Conservation (phyloP, 257 asterid genomes). For the Scutellaria minor region DNA sequence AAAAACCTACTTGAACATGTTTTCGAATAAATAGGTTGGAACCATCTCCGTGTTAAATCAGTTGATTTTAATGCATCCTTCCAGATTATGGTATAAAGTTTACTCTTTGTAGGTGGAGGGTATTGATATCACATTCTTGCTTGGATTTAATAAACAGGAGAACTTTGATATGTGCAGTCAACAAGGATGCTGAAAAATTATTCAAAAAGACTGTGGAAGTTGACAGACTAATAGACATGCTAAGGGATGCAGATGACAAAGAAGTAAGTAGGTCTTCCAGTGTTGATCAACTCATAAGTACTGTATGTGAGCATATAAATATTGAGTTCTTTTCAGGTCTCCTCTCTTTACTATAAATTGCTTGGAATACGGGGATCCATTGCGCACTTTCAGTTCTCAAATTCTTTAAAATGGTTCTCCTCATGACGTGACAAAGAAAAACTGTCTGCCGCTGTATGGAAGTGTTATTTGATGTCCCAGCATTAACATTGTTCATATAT, state of each 20-base stretch:
- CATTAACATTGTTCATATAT: background rate
- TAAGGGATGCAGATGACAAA: conserved; percentile 77
- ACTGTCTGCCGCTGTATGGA: conserved; percentile 5
- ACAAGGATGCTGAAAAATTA: conserved; percentile 77
- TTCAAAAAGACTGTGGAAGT: conserved; percentile 86
- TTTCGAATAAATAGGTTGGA: conserved; percentile 8
- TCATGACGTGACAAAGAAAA: background rate
- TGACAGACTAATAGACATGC: conserved; percentile 82
- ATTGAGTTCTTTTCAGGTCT: conserved; percentile 17
- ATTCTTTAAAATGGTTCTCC: conserved; percentile 16
- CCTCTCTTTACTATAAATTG: conserved; percentile 9
- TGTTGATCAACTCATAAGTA: conserved; percentile 15
- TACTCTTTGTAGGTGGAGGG: conserved; percentile 37
- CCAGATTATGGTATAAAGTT: conserved; percentile 25
- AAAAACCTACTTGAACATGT: background rate
- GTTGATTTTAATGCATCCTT: conserved; percentile 8
- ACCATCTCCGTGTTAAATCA: conserved; percentile 2
- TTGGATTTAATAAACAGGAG: conserved; percentile 79
- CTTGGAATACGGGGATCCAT: background rate
- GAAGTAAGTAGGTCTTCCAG: conserved; percentile 61
- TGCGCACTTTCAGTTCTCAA: conserved; percentile 1
- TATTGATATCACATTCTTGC: conserved; percentile 48
- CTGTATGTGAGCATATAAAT: conserved; percentile 20
- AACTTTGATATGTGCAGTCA: conserved; percentile 73
- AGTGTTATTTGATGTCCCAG: conserved; percentile 12